Evolutionary conservation across 768 basidiomycete species (phyloP).

Genomic region (Pleurotus tuoliensis): DNA sequence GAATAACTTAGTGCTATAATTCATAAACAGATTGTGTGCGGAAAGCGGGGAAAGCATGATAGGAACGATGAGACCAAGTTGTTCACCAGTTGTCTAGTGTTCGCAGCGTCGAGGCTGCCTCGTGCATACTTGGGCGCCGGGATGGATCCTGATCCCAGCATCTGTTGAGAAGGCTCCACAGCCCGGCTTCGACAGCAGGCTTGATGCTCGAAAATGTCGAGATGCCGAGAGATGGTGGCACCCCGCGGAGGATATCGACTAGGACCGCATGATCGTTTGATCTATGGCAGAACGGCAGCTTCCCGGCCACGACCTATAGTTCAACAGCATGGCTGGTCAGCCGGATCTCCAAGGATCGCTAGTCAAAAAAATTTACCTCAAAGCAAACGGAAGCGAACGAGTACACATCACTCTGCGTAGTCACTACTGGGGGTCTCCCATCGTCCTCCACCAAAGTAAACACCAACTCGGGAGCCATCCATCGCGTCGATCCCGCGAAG

Average conservation of each 20-base stretch:
- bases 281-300: conserved; percentile 49
- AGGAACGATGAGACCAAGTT: not conserved
- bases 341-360: not conserved
- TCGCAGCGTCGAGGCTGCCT: conserved; percentile 17
- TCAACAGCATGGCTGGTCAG: not conserved
- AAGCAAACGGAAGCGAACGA: conserved; percentile 58
- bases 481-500: conserved; percentile 45
- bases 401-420: conserved; percentile 55
- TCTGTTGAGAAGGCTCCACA: conserved; percentile 40
- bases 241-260: conserved; percentile 49
- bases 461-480: conserved; percentile 60
- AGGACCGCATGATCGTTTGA: conserved; percentile 54
- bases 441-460: conserved; percentile 46
- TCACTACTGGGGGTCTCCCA: conserved; percentile 36
- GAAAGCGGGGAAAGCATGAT: not conserved
- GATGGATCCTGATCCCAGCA: conserved; percentile 40
- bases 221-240: conserved; percentile 38
- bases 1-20: too few species aligned
- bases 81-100: not conserved
- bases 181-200: conserved; percentile 24
- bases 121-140: conserved; percentile 40
- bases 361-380: conserved; percentile 35
- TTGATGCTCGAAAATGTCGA: conserved; percentile 15
- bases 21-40: too few species aligned
- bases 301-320: conserved; percentile 44